These are phyloP conservation scores for Dactylellina drechsleri DNA, from an alignment of 2,329 filamentous ascomycete species.

Conservation along the genomic window DNA sequence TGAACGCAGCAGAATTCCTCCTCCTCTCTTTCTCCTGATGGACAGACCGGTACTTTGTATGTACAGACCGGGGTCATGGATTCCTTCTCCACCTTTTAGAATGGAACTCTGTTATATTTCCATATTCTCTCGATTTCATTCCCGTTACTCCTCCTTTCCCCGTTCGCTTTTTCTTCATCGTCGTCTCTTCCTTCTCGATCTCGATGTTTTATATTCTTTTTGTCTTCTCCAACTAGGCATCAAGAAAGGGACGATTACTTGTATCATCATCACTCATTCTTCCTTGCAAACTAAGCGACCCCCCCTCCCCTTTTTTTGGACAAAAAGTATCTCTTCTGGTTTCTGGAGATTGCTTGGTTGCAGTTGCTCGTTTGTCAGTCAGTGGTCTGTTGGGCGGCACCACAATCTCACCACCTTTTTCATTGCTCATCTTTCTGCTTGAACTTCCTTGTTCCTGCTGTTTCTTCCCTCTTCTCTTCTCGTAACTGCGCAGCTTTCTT, in stretches of 20 bases:
- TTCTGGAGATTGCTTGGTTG: not conserved
- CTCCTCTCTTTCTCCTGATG: too few species aligned
- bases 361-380: not conserved
- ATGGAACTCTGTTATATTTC: too few species aligned
- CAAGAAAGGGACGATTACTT: too few species aligned
- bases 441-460: not conserved
- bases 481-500: not conserved
- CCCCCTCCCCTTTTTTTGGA: too few species aligned
- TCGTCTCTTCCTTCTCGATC: not conserved
- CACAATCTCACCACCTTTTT: constrained; percentile 12
- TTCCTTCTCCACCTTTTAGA: too few species aligned
- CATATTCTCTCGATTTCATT: too few species aligned
- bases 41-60: too few species aligned
- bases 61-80: too few species aligned
- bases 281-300: too few species aligned
- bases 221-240: not conserved
- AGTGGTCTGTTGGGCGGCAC: not conserved
- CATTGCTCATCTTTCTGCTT: not conserved
- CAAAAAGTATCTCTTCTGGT: too few species aligned
- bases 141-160: not conserved
- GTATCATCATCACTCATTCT: too few species aligned
- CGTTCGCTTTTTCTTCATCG: not conserved
- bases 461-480: not conserved
- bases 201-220: not conserved
- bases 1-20: too few species aligned